Evolutionary conservation across 1,284 basidiomycete species (phyloP).

Genomic region (Takashimella tepidaria): DNA sequence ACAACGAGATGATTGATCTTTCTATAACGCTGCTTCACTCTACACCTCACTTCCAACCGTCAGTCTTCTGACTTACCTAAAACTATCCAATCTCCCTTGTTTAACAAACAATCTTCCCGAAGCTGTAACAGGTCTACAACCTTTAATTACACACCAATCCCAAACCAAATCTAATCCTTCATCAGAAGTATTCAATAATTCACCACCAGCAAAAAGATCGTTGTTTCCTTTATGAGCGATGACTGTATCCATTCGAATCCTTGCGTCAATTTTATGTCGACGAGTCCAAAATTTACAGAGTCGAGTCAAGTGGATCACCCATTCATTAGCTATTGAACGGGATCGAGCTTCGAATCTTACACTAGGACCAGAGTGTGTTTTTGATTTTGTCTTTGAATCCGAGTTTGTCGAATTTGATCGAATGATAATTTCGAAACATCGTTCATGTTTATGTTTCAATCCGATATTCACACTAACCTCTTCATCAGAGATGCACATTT

Average conservation of each 20-base stretch:
- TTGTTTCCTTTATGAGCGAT: background rate
- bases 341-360: constrained; percentile 24
- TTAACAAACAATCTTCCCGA: constrained; percentile 39
- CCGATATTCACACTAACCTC: background rate
- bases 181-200: constrained; percentile 16
- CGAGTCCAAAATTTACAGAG: constrained; percentile 39
- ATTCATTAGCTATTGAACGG: constrained; percentile 32
- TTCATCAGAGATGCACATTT: constrained; percentile 7
- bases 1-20: background rate
- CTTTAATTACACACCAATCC: constrained; percentile 45
- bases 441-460: constrained; percentile 4
- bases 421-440: constrained; percentile 30
- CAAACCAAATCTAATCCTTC: constrained; percentile 31
- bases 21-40: too few relatives aligned
- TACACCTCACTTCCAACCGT: too few relatives aligned
- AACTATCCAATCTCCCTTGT: constrained; percentile 31
- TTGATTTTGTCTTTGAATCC: constrained; percentile 20
- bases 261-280: constrained; percentile 40
- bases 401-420: constrained; percentile 2
- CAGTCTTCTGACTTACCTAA: constrained; percentile 29
- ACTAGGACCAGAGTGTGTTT: background rate
- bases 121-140: constrained; percentile 36
- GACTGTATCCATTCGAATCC: constrained; percentile 40
- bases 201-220: constrained; percentile 16
- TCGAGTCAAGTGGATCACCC: constrained; percentile 31